Percentiles rank a stretch among this genome's conserved stretches.
Evolutionary conservation across 331 rosid genomes (phyloP).

Genomic region (Malus hybrid): DNA sequence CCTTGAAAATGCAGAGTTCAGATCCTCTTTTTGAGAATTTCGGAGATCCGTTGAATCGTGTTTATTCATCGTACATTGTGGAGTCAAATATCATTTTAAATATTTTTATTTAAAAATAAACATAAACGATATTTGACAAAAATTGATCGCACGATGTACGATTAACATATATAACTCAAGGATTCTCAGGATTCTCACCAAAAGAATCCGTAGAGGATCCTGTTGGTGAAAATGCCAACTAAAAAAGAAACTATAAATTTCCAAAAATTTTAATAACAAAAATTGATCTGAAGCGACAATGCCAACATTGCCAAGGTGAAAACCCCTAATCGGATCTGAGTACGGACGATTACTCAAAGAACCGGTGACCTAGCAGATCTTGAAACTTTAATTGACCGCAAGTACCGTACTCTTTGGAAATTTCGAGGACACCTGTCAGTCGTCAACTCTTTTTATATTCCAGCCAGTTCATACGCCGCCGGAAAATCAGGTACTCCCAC

Average conservation of each 20-base stretch:
- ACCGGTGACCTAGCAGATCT: constrained; percentile 20
- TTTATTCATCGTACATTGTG: too few species aligned
- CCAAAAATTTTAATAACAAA: too few species aligned
- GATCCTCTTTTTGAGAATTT: too few species aligned
- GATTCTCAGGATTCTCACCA: too few species aligned
- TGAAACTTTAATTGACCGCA: neutral
- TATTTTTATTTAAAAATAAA: too few species aligned
- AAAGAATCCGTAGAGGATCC: too few species aligned
- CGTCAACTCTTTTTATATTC: neutral
- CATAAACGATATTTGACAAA: too few species aligned
- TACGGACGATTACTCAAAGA: constrained; percentile 20
- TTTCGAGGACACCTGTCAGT: constrained; percentile 30
- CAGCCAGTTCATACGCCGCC: constrained; percentile 15
- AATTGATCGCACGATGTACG: too few species aligned
- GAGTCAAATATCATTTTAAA: too few species aligned
- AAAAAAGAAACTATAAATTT: neutral
- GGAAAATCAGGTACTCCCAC: constrained; percentile 16
- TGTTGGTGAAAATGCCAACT: too few species aligned
- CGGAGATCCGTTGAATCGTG: too few species aligned
- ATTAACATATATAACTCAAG: too few species aligned
- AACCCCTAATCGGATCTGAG: neutral
- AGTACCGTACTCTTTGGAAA: constrained; percentile 17
- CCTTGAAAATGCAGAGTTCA: neutral
- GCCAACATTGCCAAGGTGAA: neutral
- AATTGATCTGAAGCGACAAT: neutral